A percentile compares a stretch with the other conserved stretches of the same genome.
Evolutionary conservation across 139 green algal species (phyloP).

Genomic region (Micractinium conductrix): DNA sequence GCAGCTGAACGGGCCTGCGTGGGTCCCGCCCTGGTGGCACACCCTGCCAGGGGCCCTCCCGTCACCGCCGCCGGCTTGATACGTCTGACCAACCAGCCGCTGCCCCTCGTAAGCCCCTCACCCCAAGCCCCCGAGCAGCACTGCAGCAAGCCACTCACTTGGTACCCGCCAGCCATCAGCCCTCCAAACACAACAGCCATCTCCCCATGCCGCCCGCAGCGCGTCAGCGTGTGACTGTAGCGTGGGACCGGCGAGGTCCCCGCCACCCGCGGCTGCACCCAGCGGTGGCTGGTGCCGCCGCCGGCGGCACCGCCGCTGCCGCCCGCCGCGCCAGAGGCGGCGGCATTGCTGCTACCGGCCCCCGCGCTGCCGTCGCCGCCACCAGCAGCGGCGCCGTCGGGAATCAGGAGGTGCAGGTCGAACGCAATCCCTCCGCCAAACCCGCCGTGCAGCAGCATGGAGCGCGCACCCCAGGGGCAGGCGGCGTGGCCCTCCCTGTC

Average conservation of each 20-base stretch:
- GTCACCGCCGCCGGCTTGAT: too few species aligned
- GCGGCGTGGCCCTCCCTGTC: constrained; percentile 11
- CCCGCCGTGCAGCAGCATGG: constrained; percentile 17
- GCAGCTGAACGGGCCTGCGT: too few species aligned
- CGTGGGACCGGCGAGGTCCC: neutral
- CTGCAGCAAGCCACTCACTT: too few species aligned
- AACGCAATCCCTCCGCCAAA: constrained; percentile 12
- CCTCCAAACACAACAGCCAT: constrained; percentile 22
- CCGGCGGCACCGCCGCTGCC: too few species aligned
- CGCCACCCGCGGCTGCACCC: constrained; percentile 4
- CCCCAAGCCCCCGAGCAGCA: too few species aligned
- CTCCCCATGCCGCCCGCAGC: neutral
- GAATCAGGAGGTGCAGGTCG: neutral
- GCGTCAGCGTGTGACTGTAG: constrained; percentile 17
- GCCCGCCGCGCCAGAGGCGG: neutral
- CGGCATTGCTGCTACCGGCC: neutral
- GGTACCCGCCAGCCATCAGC: constrained; percentile 8
- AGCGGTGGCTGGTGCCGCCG: neutral
- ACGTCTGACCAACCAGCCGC: too few species aligned
- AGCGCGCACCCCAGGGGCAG: constrained; percentile 1
- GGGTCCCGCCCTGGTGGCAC: too few species aligned
- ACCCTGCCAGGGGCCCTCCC: too few species aligned
- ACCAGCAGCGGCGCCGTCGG: neutral
- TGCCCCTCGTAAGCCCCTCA: too few species aligned
- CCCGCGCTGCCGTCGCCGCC: neutral